phyloP scores from a whole-genome alignment of 352 stramenopile genomes.

The Phytophthora niederhauseri region DNA sequence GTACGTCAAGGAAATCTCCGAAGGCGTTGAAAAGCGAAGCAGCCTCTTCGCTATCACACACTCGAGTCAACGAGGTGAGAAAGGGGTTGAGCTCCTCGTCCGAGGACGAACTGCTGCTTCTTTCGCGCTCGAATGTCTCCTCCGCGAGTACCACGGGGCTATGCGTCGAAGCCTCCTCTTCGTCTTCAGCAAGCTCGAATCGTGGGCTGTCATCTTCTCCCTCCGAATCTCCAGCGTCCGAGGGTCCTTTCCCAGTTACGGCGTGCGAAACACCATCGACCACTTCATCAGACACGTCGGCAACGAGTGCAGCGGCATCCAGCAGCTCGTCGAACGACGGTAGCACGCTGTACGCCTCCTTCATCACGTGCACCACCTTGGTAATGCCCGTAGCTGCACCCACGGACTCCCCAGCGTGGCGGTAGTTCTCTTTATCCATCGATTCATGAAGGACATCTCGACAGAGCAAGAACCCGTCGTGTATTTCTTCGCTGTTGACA shows the following conservation, averaged over 20 bases:
- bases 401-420: conserved; percentile 46
- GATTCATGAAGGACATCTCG: conserved; percentile 68
- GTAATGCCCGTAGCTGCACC: conserved; percentile 47
- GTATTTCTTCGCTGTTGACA: conserved; percentile 74
- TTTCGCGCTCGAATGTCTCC: conserved; percentile 26
- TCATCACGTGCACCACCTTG: conserved; percentile 50
- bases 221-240: conserved; percentile 8
- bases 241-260: conserved; percentile 15
- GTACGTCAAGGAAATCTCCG: conserved; percentile 69
- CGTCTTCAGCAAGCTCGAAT: conserved; percentile 48
- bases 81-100: conserved; percentile 37
- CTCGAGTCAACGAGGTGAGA: conserved; percentile 51
- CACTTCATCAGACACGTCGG: conserved; percentile 68
- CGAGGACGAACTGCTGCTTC: conserved; percentile 4
- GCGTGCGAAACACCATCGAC: conserved; percentile 37
- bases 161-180: conserved; percentile 13
- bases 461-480: conserved; percentile 71
- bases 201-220: conserved; percentile 19
- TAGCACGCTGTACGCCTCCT: conserved; percentile 57
- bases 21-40: conserved; percentile 74
- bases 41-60: conserved; percentile 68
- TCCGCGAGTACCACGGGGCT: conserved; percentile 15
- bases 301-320: conserved; percentile 59
- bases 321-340: conserved; percentile 70
- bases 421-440: conserved; percentile 70